Percentiles rank a stretch among this genome's conserved stretches.
Conservation (phyloP, 352 stramenopile genomes). For the Pythium oligandrum region DNA sequence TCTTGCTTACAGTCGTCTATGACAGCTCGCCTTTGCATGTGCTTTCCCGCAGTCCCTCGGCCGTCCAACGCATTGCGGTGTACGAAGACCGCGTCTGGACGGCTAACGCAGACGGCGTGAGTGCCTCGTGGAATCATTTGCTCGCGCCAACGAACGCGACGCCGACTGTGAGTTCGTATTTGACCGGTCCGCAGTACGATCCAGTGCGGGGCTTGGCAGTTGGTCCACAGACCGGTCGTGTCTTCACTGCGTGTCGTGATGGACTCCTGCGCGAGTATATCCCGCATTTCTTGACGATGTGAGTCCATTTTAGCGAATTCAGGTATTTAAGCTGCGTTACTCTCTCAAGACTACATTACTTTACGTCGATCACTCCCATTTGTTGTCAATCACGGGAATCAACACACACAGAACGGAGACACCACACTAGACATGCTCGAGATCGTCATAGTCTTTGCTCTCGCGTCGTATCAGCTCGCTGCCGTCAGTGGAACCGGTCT, state of each 20-base stretch:
- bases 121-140: slow-evolving; percentile 47
- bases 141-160: not conserved
- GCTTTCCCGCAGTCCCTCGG: slow-evolving; percentile 45
- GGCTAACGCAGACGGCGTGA: slow-evolving; percentile 49
- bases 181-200: slow-evolving; percentile 65
- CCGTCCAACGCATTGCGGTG: slow-evolving; percentile 39
- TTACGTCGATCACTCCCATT: no score
- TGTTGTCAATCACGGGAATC: no score
- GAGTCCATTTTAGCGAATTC: no score
- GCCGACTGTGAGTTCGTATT: slow-evolving; percentile 29
- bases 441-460: slow-evolving; percentile 44
- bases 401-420: no score
- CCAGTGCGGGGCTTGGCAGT: slow-evolving; percentile 52
- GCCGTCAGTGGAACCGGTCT: not conserved
- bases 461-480: slow-evolving; percentile 48
- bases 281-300: slow-evolving; percentile 24
- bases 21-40: slow-evolving; percentile 37
- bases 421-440: no score
- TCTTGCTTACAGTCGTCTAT: not conserved
- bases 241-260: slow-evolving; percentile 60
- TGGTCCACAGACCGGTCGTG: slow-evolving; percentile 23
- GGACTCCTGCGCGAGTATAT: slow-evolving; percentile 64
- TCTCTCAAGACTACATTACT: no score
- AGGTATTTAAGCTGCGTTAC: no score
- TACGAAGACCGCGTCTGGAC: slow-evolving; percentile 33